These are phyloP conservation scores for Colletotrichum gloeosporioides DNA, from an alignment of 2,329 filamentous ascomycete genomes.

Conservation along the genomic window DNA sequence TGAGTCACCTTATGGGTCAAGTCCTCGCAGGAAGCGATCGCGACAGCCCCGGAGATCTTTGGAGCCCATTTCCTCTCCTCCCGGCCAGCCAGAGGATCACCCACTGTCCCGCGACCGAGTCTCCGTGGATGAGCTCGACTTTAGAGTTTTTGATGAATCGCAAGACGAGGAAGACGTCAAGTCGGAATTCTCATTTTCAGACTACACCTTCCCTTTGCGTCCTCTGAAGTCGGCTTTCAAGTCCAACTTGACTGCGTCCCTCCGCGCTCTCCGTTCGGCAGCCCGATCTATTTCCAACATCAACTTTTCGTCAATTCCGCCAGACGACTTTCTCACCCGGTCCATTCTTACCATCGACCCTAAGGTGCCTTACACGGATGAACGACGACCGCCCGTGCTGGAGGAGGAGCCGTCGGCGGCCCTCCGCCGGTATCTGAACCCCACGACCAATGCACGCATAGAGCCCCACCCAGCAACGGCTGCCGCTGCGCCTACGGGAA, in stretches of 20 bases:
- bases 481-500: slow-evolving; percentile 24
- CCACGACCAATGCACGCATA: slow-evolving; percentile 56
- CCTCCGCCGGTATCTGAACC: slow-evolving; percentile 71
- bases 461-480: slow-evolving; percentile 41
- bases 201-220: slow-evolving; percentile 43
- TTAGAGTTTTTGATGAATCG: slow-evolving; percentile 27
- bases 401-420: slow-evolving; percentile 71
- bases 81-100: slow-evolving; percentile 56
- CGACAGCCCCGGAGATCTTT: slow-evolving; percentile 52
- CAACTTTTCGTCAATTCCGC: slow-evolving; percentile 67
- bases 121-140: slow-evolving; percentile 54
- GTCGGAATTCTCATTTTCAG: slow-evolving; percentile 32
- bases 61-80: slow-evolving; percentile 61
- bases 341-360: slow-evolving; percentile 73
- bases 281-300: slow-evolving; percentile 68
- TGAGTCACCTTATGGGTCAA: slow-evolving; percentile 52
- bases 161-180: slow-evolving; percentile 36
- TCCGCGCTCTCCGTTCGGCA: slow-evolving; percentile 68
- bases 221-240: slow-evolving; percentile 67
- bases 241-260: slow-evolving; percentile 71
- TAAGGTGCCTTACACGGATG: slow-evolving; percentile 70
- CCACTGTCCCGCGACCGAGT: slow-evolving; percentile 56
- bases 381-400: slow-evolving; percentile 66
- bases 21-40: slow-evolving; percentile 33
- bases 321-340: slow-evolving; percentile 70